Base-by-base conservation (phyloP, 2,329 filamentous ascomycete species). In the Colletotrichum sp. region DNA sequence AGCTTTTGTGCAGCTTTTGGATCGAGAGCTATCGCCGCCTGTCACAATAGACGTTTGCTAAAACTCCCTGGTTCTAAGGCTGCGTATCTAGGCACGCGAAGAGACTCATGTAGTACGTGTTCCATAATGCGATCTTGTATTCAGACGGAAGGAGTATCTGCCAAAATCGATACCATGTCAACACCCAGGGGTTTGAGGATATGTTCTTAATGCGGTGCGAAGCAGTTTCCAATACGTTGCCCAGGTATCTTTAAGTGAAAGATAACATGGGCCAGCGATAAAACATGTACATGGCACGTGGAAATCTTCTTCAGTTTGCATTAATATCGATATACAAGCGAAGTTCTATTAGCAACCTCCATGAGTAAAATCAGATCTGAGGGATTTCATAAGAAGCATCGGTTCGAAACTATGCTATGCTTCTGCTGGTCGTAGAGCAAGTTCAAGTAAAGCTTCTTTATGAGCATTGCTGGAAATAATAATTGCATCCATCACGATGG, bases 251-350 rank as follows among this genome's bases (percentile, higher is more conserved):
- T 24, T 24, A 8, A 13, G n/a, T 52, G 1, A 52, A 21, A 8
- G 2, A 1, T 52, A 24, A 3, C 5, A 10, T n/a, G 18, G 9
- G 2, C 16, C 8, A 44, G 16, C 6, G 10, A 24, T 21, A 12
- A 6, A 21, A 4, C 6, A 4, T 13, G n/a, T 4, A 52, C 10
- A 21, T 13, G n/a, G 1, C n/a, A 3, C n/a, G 6, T 13, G 3
- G 3, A 6, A 21, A 13, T 21, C 7, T 21, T 52, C n/a, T 4
- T 24, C 5, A 49, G 10, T 6, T 7, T 1, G 9, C 18, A 21
- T 13, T 21, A 1, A 49, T 4, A 21, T 21, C 9, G 10, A 21
- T 6, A 21, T 12, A 12, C 9, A 49, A 49, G 18, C 5, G 44
- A n/a, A 13, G 6, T 21, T 24, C 44, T 52, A 21, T 24, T 24